Conservation (phyloP, 345 rosid genomes). For the thale cress (Arabidopsis thaliana) region DNA sequence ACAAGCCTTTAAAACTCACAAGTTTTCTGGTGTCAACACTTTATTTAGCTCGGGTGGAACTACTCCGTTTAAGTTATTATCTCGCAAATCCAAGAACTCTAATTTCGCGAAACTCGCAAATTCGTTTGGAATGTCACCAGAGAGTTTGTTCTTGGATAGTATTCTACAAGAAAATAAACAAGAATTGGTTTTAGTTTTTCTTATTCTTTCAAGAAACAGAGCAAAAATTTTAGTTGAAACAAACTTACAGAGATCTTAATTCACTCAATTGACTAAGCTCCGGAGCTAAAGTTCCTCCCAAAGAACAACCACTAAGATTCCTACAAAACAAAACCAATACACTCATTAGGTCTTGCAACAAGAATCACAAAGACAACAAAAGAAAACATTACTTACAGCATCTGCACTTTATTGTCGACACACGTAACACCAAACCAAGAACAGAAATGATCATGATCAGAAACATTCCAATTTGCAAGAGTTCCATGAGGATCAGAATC, state of each 20-base stretch:
- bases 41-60: constrained; percentile 66
- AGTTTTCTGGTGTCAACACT: constrained; percentile 56
- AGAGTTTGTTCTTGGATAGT: constrained; percentile 61
- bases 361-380: neutral
- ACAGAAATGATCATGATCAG: constrained; percentile 59
- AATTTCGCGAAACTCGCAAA: constrained; percentile 60
- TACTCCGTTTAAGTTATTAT: constrained; percentile 67
- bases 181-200: constrained; percentile 10
- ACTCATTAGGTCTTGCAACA: neutral
- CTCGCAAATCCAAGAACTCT: constrained; percentile 71
- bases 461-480: constrained; percentile 69
- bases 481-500: constrained; percentile 72
- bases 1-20: constrained; percentile 58
- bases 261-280: constrained; percentile 72
- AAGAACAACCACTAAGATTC: constrained; percentile 62
- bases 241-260: constrained; percentile 75
- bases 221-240: constrained; percentile 9
- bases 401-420: constrained; percentile 67
- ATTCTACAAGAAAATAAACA: constrained; percentile 47
- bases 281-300: constrained; percentile 76
- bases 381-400: constrained; percentile 61
- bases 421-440: constrained; percentile 81
- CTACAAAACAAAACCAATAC: constrained; percentile 45
- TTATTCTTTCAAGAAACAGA: constrained; percentile 19
- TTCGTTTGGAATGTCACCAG: constrained; percentile 72